These are phyloP conservation scores for Cordyceps cateniannulata DNA, from an alignment of 2,329 filamentous ascomycete species.

Conservation along the genomic window DNA sequence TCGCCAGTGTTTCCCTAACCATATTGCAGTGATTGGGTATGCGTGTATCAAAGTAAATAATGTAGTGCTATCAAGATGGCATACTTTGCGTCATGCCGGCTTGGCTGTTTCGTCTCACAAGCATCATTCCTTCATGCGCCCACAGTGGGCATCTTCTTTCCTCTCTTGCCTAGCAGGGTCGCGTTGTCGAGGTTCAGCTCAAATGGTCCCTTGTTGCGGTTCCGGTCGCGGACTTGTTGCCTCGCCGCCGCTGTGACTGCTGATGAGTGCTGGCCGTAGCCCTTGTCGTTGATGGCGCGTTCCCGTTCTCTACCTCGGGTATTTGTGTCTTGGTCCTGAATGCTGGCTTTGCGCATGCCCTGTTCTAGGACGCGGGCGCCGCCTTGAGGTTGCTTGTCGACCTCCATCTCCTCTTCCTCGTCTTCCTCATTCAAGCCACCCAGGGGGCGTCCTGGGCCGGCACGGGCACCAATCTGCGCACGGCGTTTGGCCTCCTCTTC, in stretches of 20 bases:
- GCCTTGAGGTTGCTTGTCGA: constrained; percentile 51
- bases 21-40: constrained; percentile 2
- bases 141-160: constrained; percentile 46
- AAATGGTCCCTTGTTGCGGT: constrained; percentile 72
- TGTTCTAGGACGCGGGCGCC: constrained; percentile 69
- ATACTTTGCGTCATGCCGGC: neutral
- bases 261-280: constrained; percentile 85
- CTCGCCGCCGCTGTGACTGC: constrained; percentile 77
- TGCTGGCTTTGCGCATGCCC: constrained; percentile 76
- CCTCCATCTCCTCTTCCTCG: constrained; percentile 58
- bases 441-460: constrained; percentile 48
- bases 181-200: constrained; percentile 89
- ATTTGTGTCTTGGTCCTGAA: constrained; percentile 44
- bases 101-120: neutral
- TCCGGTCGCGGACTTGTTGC: constrained; percentile 64
- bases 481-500: constrained; percentile 92
- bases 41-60: constrained; percentile 2
- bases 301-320: constrained; percentile 21
- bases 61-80: neutral
- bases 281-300: constrained; percentile 41
- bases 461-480: constrained; percentile 73
- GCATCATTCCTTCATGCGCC: constrained; percentile 25
- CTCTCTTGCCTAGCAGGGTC: constrained; percentile 71
- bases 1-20: neutral
- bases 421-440: constrained; percentile 65